These are phyloP conservation scores for Candida verbasci DNA, from an alignment of 805 yeast species.

Conservation along the genomic window DNA sequence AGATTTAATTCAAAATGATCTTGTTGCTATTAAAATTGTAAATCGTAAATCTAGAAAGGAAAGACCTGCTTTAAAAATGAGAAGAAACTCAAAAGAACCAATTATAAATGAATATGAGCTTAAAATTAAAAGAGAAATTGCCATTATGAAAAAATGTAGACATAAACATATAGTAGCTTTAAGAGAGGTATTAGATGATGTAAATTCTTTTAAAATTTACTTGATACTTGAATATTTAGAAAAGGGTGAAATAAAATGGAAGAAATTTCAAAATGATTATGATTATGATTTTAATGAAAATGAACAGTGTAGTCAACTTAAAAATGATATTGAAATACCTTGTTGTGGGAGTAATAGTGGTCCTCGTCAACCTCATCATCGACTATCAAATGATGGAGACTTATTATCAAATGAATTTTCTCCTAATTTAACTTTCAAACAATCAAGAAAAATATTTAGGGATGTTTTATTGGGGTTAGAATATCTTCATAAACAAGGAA, in stretches of 20 bases:
- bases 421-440: constrained; percentile 64
- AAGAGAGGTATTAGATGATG: constrained; percentile 77
- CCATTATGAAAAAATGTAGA: constrained; percentile 45
- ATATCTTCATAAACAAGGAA: constrained; percentile 84
- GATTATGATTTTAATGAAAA: background rate
- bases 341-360: constrained; percentile 23
- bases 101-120: constrained; percentile 27
- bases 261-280: constrained; percentile 16
- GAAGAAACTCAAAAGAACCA: constrained; percentile 15
- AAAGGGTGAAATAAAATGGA: constrained; percentile 89
- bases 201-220: constrained; percentile 77
- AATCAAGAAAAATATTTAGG: constrained; percentile 68
- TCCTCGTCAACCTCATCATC: constrained; percentile 8
- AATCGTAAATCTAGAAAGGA: constrained; percentile 54
- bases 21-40: constrained; percentile 92
- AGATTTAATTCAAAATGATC: constrained; percentile 56
- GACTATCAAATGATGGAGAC: constrained; percentile 14
- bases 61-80: constrained; percentile 26
- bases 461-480: constrained; percentile 87
- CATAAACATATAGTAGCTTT: constrained; percentile 39
- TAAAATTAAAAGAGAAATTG: constrained; percentile 38
- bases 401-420: constrained; percentile 21
- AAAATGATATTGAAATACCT: constrained; percentile 38
- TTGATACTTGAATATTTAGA: constrained; percentile 86
- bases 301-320: background rate